Conservation (phyloP, 805 yeast genomes). For the Nakazawaea anatomiae region DNA sequence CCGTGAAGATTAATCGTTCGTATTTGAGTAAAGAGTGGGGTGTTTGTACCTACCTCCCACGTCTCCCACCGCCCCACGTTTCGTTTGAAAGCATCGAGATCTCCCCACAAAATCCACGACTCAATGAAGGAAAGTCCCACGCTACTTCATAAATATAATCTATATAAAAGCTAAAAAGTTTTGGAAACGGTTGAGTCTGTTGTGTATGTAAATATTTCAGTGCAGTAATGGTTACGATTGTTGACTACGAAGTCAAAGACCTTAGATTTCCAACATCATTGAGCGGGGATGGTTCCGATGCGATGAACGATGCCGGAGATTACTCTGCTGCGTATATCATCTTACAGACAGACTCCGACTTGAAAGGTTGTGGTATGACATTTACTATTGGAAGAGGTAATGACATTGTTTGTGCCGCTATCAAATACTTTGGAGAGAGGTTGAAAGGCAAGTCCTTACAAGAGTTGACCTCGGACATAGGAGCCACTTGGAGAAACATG, state of each 20-base stretch:
- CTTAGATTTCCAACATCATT: slow-evolving; percentile 32
- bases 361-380: slow-evolving; percentile 35
- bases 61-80: too few species aligned
- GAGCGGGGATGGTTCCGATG: slow-evolving; percentile 35
- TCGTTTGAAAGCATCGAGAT: too few species aligned
- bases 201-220: background rate
- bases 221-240: background rate
- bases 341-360: slow-evolving; percentile 22
- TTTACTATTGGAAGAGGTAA: slow-evolving; percentile 35
- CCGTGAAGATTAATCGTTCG: too few species aligned
- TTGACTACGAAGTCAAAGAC: slow-evolving; percentile 2
- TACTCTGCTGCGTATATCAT: slow-evolving; percentile 33
- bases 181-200: background rate
- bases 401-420: slow-evolving; percentile 28
- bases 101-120: too few species aligned
- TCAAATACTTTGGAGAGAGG: slow-evolving; percentile 30
- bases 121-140: too few species aligned
- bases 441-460: slow-evolving; percentile 27
- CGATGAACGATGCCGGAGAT: slow-evolving; percentile 34
- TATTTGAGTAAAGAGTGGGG: too few species aligned
- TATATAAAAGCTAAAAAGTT: too few species aligned
- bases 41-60: too few species aligned
- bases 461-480: slow-evolving; percentile 29
- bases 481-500: slow-evolving; percentile 33
- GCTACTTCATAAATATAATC: too few species aligned